Evolutionary conservation across 495 filamentous ascomycete genomes (phyloP).

Genomic region (Hypoxylon intermedium): DNA sequence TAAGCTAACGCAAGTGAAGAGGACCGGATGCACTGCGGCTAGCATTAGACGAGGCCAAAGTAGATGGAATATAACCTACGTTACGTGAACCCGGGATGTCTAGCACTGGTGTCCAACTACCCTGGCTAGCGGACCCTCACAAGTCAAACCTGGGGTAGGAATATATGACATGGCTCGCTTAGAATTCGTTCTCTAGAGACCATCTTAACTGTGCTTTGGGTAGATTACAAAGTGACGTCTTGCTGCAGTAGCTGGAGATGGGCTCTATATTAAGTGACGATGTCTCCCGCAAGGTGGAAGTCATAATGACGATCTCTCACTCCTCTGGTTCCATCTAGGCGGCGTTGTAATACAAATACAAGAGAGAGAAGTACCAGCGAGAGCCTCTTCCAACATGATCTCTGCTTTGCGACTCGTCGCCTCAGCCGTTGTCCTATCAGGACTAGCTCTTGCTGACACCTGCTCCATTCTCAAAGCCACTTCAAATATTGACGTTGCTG

Average conservation of each 20-base stretch:
- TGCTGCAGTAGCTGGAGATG: background rate
- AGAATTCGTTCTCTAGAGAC: constrained; percentile 5
- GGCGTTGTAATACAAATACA: background rate
- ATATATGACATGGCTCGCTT: constrained; percentile 20
- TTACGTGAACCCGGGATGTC: constrained; percentile 7
- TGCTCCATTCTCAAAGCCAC: constrained; percentile 42
- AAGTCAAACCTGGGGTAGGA: constrained; percentile 16
- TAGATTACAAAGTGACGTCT: constrained; percentile 1
- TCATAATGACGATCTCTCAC: background rate
- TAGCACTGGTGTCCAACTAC: constrained; percentile 1
- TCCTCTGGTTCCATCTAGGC: constrained; percentile 1
- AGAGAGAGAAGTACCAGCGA: background rate
- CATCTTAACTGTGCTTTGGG: constrained; percentile 1
- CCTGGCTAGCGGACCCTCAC: constrained; percentile 16
- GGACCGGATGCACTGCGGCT: background rate
- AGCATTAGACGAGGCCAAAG: background rate
- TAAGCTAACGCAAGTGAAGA: constrained; percentile 11
- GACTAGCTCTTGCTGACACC: constrained; percentile 40
- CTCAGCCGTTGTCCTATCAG: constrained; percentile 21
- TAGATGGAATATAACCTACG: background rate
- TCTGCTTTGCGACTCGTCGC: constrained; percentile 19
- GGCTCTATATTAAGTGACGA: constrained; percentile 22
- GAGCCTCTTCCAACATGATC: constrained; percentile 14
- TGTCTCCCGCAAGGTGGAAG: background rate
- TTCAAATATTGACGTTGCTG: constrained; percentile 45